Evolutionary conservation across 202 grass and related monocot species (phyloP).

Genomic region (Digitaria exilis): DNA sequence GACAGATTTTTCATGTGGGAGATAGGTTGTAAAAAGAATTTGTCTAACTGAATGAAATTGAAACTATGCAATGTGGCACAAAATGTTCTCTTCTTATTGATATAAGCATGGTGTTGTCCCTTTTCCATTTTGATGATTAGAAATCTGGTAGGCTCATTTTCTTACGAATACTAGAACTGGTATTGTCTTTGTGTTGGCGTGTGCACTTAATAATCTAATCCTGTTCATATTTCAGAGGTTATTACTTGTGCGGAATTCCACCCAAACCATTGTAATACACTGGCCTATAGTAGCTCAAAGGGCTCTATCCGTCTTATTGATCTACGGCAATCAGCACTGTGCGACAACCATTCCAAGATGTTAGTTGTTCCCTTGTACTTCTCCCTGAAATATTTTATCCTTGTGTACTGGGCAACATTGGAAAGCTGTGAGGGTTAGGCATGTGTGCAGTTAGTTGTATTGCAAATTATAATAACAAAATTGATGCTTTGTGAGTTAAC

Average conservation of each 20-base stretch:
- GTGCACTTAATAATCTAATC: conserved; percentile 37
- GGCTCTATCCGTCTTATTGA: conserved; percentile 96
- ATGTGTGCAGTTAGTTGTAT: conserved; percentile 28
- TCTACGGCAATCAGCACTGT: conserved; percentile 88
- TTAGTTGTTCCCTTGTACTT: conserved; percentile 60
- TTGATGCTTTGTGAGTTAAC: conserved; percentile 42
- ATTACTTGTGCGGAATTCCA: conserved; percentile 98
- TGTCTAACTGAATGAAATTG: not conserved
- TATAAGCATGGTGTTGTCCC: not conserved
- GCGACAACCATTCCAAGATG: conserved; percentile 95
- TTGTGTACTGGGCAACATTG: not conserved
- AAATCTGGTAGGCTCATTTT: conserved; percentile 25
- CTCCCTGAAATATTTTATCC: conserved; percentile 38
- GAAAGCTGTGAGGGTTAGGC: conserved; percentile 3
- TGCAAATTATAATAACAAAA: not conserved
- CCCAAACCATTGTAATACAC: conserved; percentile 82
- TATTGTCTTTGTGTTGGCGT: conserved; percentile 18
- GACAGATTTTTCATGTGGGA: not conserved
- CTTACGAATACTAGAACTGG: too few relatives aligned
- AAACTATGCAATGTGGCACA: not conserved
- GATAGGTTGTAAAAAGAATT: not conserved
- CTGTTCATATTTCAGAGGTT: conserved; percentile 79
- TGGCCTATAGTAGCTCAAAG: conserved; percentile 97
- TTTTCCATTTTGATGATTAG: conserved; percentile 15
- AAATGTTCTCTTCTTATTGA: not conserved